Evolutionary conservation across 805 yeast genomes (phyloP), one percentile per base, ranked within the genome.

Genomic region (Lipomyces sp.): DNA sequence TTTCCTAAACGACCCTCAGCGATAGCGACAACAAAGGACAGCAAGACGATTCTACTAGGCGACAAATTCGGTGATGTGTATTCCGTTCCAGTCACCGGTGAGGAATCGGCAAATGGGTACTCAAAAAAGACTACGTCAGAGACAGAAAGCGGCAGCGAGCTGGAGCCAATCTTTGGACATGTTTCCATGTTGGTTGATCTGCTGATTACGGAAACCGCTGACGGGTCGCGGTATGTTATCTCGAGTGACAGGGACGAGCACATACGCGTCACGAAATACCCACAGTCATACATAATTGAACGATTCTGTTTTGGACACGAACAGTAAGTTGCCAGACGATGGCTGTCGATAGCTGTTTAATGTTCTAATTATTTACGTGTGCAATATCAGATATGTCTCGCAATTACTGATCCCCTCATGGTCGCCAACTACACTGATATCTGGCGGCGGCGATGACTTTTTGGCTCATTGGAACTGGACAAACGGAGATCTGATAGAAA

Each of bases 31-130:
- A 75, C 83, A 31, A 68, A 69, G 32, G 79, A 78, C 49, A 80
- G 77, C 52, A 57, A 46, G 14, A 68, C 70, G 13, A 68, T 90
- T 6, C 66, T 88, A 2, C 77, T 90, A 22, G 96, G 95, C 19
- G 98, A 93, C 67, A 93, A 93, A 71, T 93, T 91, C 65, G 98
- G 98, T 42, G 99, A 93, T 68, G 96, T 89, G 4, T 93, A 86
- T 66, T 67, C 76, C 1, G 72, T 87, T 34, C 70, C 75, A 2
- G 68, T 81, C 26, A 60, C 66, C 2, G 53, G 41, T 18, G 57
- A 51, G 11, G 40, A 47, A 1, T 35, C 74, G 75, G 32, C 14
- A 10, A n/a, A 14, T 3, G 44, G 36, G 3, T 32, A 29, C 21
- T 41, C 45, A 10, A 47, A 33, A 22, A 34, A n/a, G 8, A 34